Base-by-base conservation (phyloP, 1,139 yeast genomes). In the Lodderomyces metapsilosis region DNA sequence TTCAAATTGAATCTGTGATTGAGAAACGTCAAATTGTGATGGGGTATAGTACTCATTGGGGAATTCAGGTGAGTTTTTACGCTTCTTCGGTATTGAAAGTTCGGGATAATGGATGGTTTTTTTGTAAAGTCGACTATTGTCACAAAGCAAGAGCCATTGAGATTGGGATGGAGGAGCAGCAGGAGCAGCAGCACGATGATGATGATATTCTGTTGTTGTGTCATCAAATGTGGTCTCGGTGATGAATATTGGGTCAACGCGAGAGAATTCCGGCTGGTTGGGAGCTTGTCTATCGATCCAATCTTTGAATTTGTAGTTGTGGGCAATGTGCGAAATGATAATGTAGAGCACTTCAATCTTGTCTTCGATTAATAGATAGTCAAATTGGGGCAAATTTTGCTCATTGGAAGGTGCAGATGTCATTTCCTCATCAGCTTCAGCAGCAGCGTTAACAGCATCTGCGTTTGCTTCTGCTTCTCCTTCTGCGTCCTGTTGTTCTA, bases 331-430 rank as follows among this genome's bases (percentile, higher is more conserved):
- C 20, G 59, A 52, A 5, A 80, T 67, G 43, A 79, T 52, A 5
- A 62, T 57, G 49, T 68, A 73, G 4, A 79, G 51, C 3, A 76
- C 60, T 34, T 74, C 73, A 47, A 80, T 68, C 51, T 78, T 78
- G 15, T 73, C 75, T 15, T 59, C 52, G 7, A 78, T 53, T 5
- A 61, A 49, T 30, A 78, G 61, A 12, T 56, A 44, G 36, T 68
- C 71, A 49, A 77, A 79, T 22, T 47, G 39, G 40, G 44, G 54
- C 47, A 44, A 52, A 27, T 47, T 56, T 48, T 35, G 53, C 51
- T 38, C 17, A 17, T n/a, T 38, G 13, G 12, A 9, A 6, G 12
- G 2, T 27, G 31, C 27, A n/a, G n/a, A n/a, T 7, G 27, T 8
- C n/a, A 8, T 11, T 7, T 35, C 38, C 3, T 8, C 38, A n/a